Percentiles rank a stretch among this genome's conserved stretches.
Evolutionary conservation across 2,329 filamentous ascomycete genomes (phyloP).

Genomic region (Pseudocercospora pini-densiflorae): DNA sequence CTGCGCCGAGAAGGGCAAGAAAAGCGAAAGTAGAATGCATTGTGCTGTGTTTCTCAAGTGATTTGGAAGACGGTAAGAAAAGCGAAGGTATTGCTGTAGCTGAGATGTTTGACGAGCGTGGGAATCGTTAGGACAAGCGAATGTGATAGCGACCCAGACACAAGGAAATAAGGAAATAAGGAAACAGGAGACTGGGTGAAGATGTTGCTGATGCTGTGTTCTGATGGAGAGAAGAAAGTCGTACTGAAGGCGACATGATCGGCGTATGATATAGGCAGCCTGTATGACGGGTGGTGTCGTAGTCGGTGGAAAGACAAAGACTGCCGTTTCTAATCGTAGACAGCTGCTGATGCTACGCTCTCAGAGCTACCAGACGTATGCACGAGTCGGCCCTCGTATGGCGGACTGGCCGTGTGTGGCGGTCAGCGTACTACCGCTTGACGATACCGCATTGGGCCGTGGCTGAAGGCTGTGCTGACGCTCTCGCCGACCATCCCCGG

Average conservation of each 20-base stretch:
- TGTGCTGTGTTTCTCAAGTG: slow-evolving; percentile 1
- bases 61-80: neutral
- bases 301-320: slow-evolving; percentile 5
- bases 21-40: slow-evolving; percentile 1
- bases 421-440: slow-evolving; percentile 8
- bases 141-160: slow-evolving; percentile 6
- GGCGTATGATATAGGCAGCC: slow-evolving; percentile 5
- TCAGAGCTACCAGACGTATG: neutral
- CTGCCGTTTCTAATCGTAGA: neutral
- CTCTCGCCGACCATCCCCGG: neutral
- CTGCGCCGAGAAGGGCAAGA: neutral
- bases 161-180: slow-evolving; percentile 8
- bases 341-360: slow-evolving; percentile 6
- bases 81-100: slow-evolving; percentile 7
- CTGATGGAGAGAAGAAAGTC: neutral
- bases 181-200: neutral
- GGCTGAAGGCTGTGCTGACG: slow-evolving; percentile 4
- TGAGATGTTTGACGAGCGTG: slow-evolving; percentile 2
- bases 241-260: neutral
- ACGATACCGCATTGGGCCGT: slow-evolving; percentile 1
- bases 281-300: neutral
- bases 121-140: slow-evolving; percentile 10
- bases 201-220: slow-evolving; percentile 8
- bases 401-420: slow-evolving; percentile 1
- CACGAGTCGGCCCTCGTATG: neutral